Evolutionary conservation across 306 rosid genomes (phyloP), one percentile per base, ranked within the genome.

Genomic region (Medicago lupulina): DNA sequence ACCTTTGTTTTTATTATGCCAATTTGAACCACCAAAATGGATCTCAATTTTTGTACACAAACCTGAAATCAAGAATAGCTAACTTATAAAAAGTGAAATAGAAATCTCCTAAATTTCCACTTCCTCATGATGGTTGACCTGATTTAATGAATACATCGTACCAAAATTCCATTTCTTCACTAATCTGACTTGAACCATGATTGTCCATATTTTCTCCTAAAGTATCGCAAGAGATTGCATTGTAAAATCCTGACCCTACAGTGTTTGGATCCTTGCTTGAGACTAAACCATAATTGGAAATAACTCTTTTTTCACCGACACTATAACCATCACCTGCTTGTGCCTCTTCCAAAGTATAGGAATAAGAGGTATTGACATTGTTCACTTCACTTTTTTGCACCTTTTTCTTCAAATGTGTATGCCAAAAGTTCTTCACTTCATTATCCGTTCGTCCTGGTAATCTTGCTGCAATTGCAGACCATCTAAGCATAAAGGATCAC

Each of bases 391-490:
- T 17, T 64, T 62, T 75, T 18, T 75, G 67, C 3, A 73, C 80
- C 79, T 84, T 86, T 80, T 95, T 95, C 93, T 95, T 95, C 90
- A 95, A 82, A 82, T 92, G 90, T 69, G 98, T 92, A 49, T 92
- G 96, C 99, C 99, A 95, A 36, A 90, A 91, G 41, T 92, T 94
- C 81, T 94, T 94, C 59, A 94, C 87, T 87, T 94, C 97, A 9
- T 94, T 95, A 58, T 95, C 99, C 0, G 99, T 95, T 76, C 99
- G 60, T 8, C 99, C 99, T 0, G 97, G 97, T 71, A 95, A 87
- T 64, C 85, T 87, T 12, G 97, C 90, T 2, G 99, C 99, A 9
- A 95, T 95, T 67, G 96, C 90, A 34, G 99, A 90, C 99, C 99
- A 95, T 73, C 98, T 95, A 78, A 66, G 36, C 16, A 82, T 58